A percentile compares a stretch with the other conserved stretches of the same genome.
Conservation (phyloP, 331 rosid genomes). For the Spiraea crenata region DNA sequence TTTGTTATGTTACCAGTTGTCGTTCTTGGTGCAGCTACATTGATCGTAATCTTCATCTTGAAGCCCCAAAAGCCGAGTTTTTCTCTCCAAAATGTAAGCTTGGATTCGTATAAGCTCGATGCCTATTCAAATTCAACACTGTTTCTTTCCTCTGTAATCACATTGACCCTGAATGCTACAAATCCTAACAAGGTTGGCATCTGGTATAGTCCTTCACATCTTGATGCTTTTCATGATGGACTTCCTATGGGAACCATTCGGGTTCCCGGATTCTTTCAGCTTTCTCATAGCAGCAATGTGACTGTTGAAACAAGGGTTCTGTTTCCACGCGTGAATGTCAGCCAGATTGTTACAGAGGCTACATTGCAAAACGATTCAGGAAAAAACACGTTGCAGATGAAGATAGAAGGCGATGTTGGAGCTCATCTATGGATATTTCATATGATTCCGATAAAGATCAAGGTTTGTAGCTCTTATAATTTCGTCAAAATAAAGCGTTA, state of each 20-base stretch:
- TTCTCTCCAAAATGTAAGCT: slow-evolving; percentile 18
- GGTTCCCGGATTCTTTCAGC: slow-evolving; percentile 54
- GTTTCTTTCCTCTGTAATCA: slow-evolving; percentile 37
- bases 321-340: slow-evolving; percentile 33
- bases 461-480: slow-evolving; percentile 38
- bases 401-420: slow-evolving; percentile 45
- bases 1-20: slow-evolving; percentile 19
- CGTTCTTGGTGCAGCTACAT: slow-evolving; percentile 18
- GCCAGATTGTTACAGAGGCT: slow-evolving; percentile 29
- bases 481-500: too few species aligned
- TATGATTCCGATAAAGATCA: slow-evolving; percentile 31
- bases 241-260: slow-evolving; percentile 42
- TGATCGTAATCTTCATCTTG: slow-evolving; percentile 27
- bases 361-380: slow-evolving; percentile 10
- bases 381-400: slow-evolving; percentile 28
- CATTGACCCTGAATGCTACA: slow-evolving; percentile 32
- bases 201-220: slow-evolving; percentile 41
- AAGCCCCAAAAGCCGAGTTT: slow-evolving; percentile 44
- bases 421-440: slow-evolving; percentile 36
- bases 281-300: slow-evolving; percentile 42
- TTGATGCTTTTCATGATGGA: slow-evolving; percentile 34
- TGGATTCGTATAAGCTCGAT: slow-evolving; percentile 36
- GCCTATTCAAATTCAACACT: slow-evolving; percentile 22
- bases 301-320: slow-evolving; percentile 41
- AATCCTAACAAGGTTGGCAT: slow-evolving; percentile 46